A percentile compares a stretch with the other conserved stretches of the same genome.
phyloP scores from a whole-genome alignment of 2,329 filamentous ascomycete species.

The Trichocomaceae sp. region DNA sequence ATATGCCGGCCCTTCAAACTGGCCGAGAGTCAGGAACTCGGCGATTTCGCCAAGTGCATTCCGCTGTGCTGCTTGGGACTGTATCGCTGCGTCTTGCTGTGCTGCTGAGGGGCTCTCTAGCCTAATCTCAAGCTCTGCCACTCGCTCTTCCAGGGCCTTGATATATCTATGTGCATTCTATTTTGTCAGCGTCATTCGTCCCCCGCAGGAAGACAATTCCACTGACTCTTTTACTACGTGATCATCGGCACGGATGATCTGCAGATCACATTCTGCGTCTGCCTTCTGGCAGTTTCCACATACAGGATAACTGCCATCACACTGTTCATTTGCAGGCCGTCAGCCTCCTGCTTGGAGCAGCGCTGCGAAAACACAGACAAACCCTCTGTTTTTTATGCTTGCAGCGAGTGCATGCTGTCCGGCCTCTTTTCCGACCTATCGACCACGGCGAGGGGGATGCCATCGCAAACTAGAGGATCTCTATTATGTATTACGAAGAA shows the following conservation, averaged over 20 bases:
- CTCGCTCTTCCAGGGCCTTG: constrained; percentile 36
- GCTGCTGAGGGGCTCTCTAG: constrained; percentile 19
- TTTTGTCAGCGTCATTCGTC: neutral
- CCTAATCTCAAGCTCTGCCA: constrained; percentile 37
- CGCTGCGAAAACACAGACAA: constrained; percentile 6
- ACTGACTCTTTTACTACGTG: constrained; percentile 29
- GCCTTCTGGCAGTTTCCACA: constrained; percentile 42
- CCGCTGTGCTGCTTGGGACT: constrained; percentile 21
- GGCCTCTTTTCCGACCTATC: constrained; percentile 33
- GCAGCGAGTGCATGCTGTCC: constrained; percentile 42
- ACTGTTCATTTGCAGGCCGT: constrained; percentile 22
- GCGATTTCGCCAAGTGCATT: constrained; percentile 41
- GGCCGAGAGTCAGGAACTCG: constrained; percentile 44
- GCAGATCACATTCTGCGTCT: constrained; percentile 38
- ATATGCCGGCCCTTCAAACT: constrained; percentile 42
- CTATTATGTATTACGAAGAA: too few relatives aligned
- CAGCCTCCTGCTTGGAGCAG: neutral
- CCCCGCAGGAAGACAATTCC: constrained; percentile 4
- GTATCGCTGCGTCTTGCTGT: neutral
- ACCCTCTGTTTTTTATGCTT: constrained; percentile 43
- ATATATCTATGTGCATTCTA: constrained; percentile 29
- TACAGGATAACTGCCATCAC: constrained; percentile 39
- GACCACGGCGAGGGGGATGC: neutral
- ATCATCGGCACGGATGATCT: constrained; percentile 32
- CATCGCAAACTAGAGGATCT: neutral